Evolutionary conservation across 2,329 filamentous ascomycete species (phyloP).

Genomic region (Arthroderma uncinatum): DNA sequence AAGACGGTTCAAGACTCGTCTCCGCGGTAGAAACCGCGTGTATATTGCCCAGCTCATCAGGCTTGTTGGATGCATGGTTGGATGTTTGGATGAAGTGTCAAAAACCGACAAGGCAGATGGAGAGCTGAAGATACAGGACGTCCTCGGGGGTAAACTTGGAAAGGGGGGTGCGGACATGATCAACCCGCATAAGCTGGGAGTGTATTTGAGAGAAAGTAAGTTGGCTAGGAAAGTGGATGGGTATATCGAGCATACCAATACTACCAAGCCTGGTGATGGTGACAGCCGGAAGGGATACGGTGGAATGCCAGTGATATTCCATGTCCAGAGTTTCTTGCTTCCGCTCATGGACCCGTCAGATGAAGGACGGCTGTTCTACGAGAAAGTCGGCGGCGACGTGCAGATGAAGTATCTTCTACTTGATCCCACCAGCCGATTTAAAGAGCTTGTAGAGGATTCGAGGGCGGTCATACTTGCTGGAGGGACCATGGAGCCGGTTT

Average conservation of each 20-base stretch:
- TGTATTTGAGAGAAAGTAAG: conserved; percentile 84
- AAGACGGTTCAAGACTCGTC: conserved; percentile 71
- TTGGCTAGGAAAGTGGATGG: conserved; percentile 89
- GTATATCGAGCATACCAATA: conserved; percentile 56
- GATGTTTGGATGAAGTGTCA: conserved; percentile 50
- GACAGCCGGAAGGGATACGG: conserved; percentile 17
- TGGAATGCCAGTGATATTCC: conserved; percentile 46
- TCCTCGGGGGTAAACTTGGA: conserved; percentile 58
- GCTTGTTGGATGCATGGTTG: conserved; percentile 65
- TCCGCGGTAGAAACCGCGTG: conserved; percentile 83
- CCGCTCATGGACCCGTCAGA: conserved; percentile 75
- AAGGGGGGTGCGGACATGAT: conserved; percentile 71
- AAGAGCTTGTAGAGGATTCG: conserved; percentile 71
- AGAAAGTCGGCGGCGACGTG: conserved; percentile 39
- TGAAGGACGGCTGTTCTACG: conserved; percentile 52
- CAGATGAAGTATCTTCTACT: conserved; percentile 75
- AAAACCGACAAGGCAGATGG: conserved; percentile 44
- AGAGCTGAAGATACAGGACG: conserved; percentile 55
- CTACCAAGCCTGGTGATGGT: conserved; percentile 16
- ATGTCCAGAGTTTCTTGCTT: conserved; percentile 58
- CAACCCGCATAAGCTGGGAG: conserved; percentile 78
- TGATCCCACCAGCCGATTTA: conserved; percentile 84
- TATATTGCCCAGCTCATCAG: conserved; percentile 82
- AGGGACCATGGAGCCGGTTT: conserved; percentile 85
- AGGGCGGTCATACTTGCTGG: conserved; percentile 82